These are phyloP conservation scores for Cladosporium sp. DNA, from an alignment of 2,329 filamentous ascomycete genomes.

Conservation along the genomic window DNA sequence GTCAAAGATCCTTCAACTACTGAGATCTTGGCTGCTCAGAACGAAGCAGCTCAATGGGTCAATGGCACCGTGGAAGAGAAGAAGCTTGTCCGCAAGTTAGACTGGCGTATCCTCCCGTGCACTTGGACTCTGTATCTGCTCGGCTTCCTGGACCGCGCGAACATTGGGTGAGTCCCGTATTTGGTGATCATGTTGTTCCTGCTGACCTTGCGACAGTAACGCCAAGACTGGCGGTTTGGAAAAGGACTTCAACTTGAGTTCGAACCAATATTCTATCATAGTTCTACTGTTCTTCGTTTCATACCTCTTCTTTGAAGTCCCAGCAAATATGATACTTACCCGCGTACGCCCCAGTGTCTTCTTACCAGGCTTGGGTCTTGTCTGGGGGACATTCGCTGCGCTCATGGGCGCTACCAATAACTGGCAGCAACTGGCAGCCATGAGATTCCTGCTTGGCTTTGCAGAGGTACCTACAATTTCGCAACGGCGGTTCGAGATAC, in stretches of 20 bases:
- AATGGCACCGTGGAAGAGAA: constrained; percentile 44
- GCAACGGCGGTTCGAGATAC: not conserved
- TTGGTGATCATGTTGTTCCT: not conserved
- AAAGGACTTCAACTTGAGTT: constrained; percentile 32
- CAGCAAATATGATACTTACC: constrained; percentile 68
- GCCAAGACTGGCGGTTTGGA: constrained; percentile 45
- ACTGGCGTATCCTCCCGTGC: constrained; percentile 65
- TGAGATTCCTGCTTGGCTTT: constrained; percentile 61
- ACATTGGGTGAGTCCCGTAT: constrained; percentile 21
- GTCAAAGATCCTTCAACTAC: not conserved
- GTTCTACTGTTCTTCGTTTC: constrained; percentile 74
- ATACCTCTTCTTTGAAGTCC: constrained; percentile 71
- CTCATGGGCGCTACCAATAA: constrained; percentile 62
- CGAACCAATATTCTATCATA: constrained; percentile 39
- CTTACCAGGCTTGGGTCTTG: constrained; percentile 41
- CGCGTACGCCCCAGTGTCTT: constrained; percentile 55
- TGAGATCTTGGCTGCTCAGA: not conserved
- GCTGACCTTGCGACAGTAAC: not conserved
- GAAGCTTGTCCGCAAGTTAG: constrained; percentile 66
- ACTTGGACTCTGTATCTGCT: constrained; percentile 53
- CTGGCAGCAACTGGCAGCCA: constrained; percentile 54
- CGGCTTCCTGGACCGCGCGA: constrained; percentile 22
- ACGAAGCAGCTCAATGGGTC: not conserved
- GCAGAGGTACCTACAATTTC: constrained; percentile 34
- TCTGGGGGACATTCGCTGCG: constrained; percentile 64